Conservation (phyloP, 2,329 filamentous ascomycete species). For the Beauveria caledonica region DNA sequence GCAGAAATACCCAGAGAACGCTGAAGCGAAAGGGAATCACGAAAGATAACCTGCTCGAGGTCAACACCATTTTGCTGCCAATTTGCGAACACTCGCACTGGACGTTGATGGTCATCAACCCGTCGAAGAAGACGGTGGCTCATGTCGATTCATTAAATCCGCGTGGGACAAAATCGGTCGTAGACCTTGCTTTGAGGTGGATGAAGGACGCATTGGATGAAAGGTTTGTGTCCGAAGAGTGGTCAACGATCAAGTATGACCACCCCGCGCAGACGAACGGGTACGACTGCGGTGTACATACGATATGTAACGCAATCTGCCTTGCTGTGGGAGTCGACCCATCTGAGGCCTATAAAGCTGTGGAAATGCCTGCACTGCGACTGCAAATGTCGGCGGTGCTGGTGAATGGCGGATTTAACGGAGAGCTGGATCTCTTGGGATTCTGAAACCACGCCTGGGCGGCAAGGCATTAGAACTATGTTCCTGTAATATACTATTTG, state of each 20-base stretch:
- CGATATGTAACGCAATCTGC: slow-evolving; percentile 64
- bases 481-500: neutral
- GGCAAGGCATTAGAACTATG: neutral
- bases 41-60: slow-evolving; percentile 53
- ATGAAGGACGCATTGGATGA: slow-evolving; percentile 47
- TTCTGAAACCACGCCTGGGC: neutral
- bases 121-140: slow-evolving; percentile 49
- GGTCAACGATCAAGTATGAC: slow-evolving; percentile 43
- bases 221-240: slow-evolving; percentile 48
- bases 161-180: slow-evolving; percentile 31
- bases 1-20: slow-evolving; percentile 42
- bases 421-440: slow-evolving; percentile 43
- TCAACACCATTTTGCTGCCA: slow-evolving; percentile 62
- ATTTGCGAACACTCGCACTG: slow-evolving; percentile 60
- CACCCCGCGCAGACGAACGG: slow-evolving; percentile 56
- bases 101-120: slow-evolving; percentile 62
- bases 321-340: slow-evolving; percentile 46
- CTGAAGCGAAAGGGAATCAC: slow-evolving; percentile 49
- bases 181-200: slow-evolving; percentile 42
- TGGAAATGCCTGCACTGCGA: slow-evolving; percentile 52
- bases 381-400: slow-evolving; percentile 56
- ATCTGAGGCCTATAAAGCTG: slow-evolving; percentile 37
- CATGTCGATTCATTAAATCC: slow-evolving; percentile 60
- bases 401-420: slow-evolving; percentile 57
- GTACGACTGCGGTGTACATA: slow-evolving; percentile 71